phyloP scores from a whole-genome alignment of 768 basidiomycete species.

The Naganishia antarctica region DNA sequence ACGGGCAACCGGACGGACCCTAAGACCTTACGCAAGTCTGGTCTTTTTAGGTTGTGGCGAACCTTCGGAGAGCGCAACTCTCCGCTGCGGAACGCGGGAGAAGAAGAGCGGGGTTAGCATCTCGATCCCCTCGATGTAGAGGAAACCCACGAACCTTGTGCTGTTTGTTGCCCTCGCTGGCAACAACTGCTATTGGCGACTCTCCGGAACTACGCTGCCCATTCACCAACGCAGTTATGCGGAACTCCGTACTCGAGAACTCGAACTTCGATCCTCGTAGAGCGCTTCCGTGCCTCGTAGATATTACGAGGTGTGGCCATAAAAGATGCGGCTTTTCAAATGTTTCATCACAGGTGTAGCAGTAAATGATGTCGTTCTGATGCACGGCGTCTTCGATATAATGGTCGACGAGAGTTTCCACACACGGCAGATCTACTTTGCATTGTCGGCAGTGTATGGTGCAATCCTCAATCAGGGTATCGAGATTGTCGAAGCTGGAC shows the following conservation, averaged over 20 bases:
- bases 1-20: too few relatives aligned
- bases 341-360: slow-evolving; percentile 5
- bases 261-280: slow-evolving; percentile 1
- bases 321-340: neutral
- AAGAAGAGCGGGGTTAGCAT: too few relatives aligned
- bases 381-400: neutral
- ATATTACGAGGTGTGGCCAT: neutral
- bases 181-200: neutral
- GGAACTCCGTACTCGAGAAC: slow-evolving; percentile 1
- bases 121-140: too few relatives aligned
- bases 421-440: neutral
- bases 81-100: too few relatives aligned
- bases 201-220: slow-evolving; percentile 1
- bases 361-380: neutral
- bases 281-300: neutral
- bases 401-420: slow-evolving; percentile 1
- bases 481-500: neutral
- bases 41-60: too few relatives aligned
- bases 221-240: neutral
- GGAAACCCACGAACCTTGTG: too few relatives aligned
- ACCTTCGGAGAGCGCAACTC: too few relatives aligned
- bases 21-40: too few relatives aligned
- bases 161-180: too few relatives aligned
- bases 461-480: neutral
- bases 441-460: neutral